Conservation (phyloP, 2,329 filamentous ascomycete species). For the Phyllosticta citribraziliensis region DNA sequence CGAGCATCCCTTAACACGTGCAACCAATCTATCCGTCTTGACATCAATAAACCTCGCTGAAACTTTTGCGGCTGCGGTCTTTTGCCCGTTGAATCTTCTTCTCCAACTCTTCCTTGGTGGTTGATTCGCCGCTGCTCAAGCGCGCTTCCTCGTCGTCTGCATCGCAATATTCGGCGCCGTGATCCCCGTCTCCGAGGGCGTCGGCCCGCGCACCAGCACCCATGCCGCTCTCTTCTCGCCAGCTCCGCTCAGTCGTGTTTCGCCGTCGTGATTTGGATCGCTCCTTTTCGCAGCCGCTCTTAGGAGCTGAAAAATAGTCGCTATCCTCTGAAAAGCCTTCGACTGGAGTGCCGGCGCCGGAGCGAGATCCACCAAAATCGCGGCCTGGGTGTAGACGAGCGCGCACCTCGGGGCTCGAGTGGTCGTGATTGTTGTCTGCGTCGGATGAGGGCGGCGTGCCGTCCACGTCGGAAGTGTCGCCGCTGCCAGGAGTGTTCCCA, state of each 20-base stretch:
- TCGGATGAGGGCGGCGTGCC: conserved; percentile 15
- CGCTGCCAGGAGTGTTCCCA: neutral
- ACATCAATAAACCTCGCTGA: conserved; percentile 25
- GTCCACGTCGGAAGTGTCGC: neutral
- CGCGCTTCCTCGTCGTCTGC: conserved; percentile 16
- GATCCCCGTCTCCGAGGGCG: conserved; percentile 34
- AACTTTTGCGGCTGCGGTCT: conserved; percentile 20
- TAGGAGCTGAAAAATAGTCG: conserved; percentile 24
- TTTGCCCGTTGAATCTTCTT: conserved; percentile 23
- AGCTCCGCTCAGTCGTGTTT: conserved; percentile 27
- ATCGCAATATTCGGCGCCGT: conserved; percentile 16
- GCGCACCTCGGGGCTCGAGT: neutral
- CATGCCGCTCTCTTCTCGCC: conserved; percentile 41
- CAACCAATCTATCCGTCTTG: neutral
- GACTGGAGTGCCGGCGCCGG: conserved; percentile 24
- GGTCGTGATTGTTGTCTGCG: conserved; percentile 15
- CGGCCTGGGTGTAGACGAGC: conserved; percentile 26
- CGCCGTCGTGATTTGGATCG: conserved; percentile 20
- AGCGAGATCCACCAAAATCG: conserved; percentile 24
- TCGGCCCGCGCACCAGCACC: conserved; percentile 34
- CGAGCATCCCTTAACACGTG: neutral
- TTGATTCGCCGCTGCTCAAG: conserved; percentile 6
- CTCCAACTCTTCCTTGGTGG: conserved; percentile 13
- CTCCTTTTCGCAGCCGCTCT: neutral
- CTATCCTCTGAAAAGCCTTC: conserved; percentile 35